Evolutionary conservation across 768 basidiomycete genomes (phyloP).

Genomic region (Suillus fuscotomentosus): DNA sequence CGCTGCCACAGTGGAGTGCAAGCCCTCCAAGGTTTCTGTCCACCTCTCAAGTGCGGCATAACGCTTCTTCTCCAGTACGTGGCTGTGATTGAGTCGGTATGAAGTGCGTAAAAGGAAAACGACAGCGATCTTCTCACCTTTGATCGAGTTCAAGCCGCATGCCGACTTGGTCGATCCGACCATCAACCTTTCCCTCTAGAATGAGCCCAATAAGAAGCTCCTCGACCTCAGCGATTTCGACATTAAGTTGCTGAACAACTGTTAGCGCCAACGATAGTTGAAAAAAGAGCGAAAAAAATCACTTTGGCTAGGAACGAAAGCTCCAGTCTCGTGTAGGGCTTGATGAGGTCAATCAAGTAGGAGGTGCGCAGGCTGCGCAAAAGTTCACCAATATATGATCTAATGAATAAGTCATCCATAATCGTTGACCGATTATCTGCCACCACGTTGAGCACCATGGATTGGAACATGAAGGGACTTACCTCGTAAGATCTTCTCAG

Average conservation of each 20-base stretch:
- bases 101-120: slow-evolving; percentile 3
- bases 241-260: slow-evolving; percentile 81
- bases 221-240: slow-evolving; percentile 89
- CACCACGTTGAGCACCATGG: slow-evolving; percentile 2
- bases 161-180: slow-evolving; percentile 94
- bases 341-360: slow-evolving; percentile 97
- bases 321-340: slow-evolving; percentile 94
- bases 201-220: slow-evolving; percentile 92
- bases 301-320: slow-evolving; percentile 92
- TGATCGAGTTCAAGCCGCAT: slow-evolving; percentile 90
- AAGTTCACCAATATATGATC: slow-evolving; percentile 94
- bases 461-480: slow-evolving; percentile 11
- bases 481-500: slow-evolving; percentile 94
- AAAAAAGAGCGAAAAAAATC: slow-evolving; percentile 14
- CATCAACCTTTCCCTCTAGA: slow-evolving; percentile 95
- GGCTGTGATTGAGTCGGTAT: slow-evolving; percentile 43
- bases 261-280: not conserved
- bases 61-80: slow-evolving; percentile 84
- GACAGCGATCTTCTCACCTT: slow-evolving; percentile 51
- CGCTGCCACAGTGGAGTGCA: slow-evolving; percentile 72
- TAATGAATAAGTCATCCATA: slow-evolving; percentile 94
- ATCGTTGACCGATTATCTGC: slow-evolving; percentile 92
- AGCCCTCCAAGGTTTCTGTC: slow-evolving; percentile 75
- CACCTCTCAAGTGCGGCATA: slow-evolving; percentile 80
- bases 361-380: slow-evolving; percentile 92